phyloP scores from a whole-genome alignment of 345 rosid genomes.

The Salix suchowensis region DNA sequence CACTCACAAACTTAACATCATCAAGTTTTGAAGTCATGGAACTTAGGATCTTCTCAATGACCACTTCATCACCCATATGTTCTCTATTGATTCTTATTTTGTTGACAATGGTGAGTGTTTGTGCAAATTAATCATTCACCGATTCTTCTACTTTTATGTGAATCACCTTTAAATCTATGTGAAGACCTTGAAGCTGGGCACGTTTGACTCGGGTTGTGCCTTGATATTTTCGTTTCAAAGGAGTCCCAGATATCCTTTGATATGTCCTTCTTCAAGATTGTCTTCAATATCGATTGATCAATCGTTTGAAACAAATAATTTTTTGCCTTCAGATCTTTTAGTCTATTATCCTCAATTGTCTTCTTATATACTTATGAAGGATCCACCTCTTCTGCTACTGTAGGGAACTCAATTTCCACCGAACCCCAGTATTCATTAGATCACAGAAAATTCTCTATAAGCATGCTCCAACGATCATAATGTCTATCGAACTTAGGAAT shows the following conservation, averaged over 20 bases:
- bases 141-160: neutral
- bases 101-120: neutral
- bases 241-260: neutral
- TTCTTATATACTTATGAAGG: neutral
- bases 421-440: neutral
- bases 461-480: neutral
- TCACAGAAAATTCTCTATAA: neutral
- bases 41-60: neutral
- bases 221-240: neutral
- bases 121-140: neutral
- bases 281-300: neutral
- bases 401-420: neutral
- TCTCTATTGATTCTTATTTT: neutral
- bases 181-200: neutral
- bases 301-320: neutral
- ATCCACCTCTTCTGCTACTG: neutral
- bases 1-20: neutral
- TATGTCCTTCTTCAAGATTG: neutral
- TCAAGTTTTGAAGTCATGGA: neutral
- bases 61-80: neutral
- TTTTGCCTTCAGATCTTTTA: neutral
- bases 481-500: neutral
- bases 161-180: neutral
- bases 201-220: neutral
- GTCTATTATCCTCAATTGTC: neutral